These are phyloP conservation scores for Orychophragmus violaceus DNA, from an alignment of 345 rosid species.

Conservation along the genomic window DNA sequence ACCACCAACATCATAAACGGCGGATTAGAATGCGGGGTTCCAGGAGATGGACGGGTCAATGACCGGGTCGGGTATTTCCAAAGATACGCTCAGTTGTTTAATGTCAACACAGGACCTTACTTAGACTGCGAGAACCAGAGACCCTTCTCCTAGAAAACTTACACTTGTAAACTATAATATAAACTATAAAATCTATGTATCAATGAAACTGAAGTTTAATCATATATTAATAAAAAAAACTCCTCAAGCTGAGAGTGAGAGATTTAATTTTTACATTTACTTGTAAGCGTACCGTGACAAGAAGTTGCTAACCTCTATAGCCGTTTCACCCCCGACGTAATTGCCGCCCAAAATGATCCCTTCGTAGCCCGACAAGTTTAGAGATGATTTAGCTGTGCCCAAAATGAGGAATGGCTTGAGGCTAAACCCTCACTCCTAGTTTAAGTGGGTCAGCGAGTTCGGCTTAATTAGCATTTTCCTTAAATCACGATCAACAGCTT, in stretches of 20 bases:
- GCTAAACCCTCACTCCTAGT: conserved; percentile 80
- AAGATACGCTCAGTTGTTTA: conserved; percentile 49
- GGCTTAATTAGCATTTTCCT: conserved; percentile 90
- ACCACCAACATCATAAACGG: conserved; percentile 64
- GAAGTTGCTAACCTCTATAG: conserved; percentile 58
- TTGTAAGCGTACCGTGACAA: conserved; percentile 49
- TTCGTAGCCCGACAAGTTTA: conserved; percentile 45
- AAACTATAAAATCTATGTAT: background rate
- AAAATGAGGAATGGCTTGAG: conserved; percentile 93
- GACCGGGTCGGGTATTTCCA: conserved; percentile 58
- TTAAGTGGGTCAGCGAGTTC: conserved; percentile 59
- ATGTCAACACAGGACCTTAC: conserved; percentile 43
- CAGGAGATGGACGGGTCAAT: conserved; percentile 33
- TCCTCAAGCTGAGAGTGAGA: conserved; percentile 1
- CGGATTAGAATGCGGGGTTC: conserved; percentile 54
- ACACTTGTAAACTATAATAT: background rate
- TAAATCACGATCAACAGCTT: conserved; percentile 80
- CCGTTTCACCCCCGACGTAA: conserved; percentile 68
- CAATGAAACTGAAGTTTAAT: background rate
- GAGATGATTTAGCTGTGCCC: conserved; percentile 53
- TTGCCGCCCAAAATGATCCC: conserved; percentile 81
- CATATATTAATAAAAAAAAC: conserved; percentile 14
- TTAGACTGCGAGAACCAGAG: conserved; percentile 55
- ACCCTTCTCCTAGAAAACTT: conserved; percentile 24
- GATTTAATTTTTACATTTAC: conserved; percentile 17